These are phyloP conservation scores for Paecilomyces formosus DNA, from an alignment of 2,329 filamentous ascomycete species.

Conservation along the genomic window DNA sequence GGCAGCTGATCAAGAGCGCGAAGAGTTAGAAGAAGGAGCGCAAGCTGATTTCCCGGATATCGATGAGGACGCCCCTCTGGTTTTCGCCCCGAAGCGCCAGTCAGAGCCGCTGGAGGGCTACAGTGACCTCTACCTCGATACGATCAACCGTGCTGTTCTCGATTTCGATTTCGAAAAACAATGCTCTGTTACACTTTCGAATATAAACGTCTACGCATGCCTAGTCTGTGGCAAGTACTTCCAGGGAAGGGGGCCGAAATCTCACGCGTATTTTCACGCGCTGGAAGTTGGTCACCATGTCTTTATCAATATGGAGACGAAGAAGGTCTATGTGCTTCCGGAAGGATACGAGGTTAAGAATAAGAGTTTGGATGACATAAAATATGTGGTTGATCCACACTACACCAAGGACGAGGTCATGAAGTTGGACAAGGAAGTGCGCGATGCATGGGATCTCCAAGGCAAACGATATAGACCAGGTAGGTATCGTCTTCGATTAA, in stretches of 20 bases:
- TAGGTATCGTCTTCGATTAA: constrained; percentile 13
- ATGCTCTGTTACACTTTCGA: constrained; percentile 89
- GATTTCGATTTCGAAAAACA: constrained; percentile 99
- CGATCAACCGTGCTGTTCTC: constrained; percentile 82
- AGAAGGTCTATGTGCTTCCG: constrained; percentile 53
- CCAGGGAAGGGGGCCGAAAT: constrained; percentile 86
- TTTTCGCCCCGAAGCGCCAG: constrained; percentile 52
- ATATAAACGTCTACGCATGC: constrained; percentile 98
- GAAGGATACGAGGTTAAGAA: constrained; percentile 96
- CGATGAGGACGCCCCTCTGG: constrained; percentile 28
- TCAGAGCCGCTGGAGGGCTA: constrained; percentile 78
- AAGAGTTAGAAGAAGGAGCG: constrained; percentile 27
- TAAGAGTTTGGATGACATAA: constrained; percentile 94
- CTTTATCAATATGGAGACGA: constrained; percentile 83
- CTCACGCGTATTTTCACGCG: constrained; percentile 94
- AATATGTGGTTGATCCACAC: constrained; percentile 88
- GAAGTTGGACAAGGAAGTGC: constrained; percentile 60
- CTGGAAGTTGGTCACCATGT: constrained; percentile 94
- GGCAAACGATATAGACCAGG: constrained; percentile 82
- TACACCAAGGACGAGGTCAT: constrained; percentile 75
- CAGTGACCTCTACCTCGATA: constrained; percentile 94
- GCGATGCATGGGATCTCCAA: constrained; percentile 63
- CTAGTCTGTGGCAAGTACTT: constrained; percentile 97
- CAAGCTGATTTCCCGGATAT: constrained; percentile 21
- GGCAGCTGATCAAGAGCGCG: constrained; percentile 65